These are phyloP conservation scores for Vitis cinerea DNA, from an alignment of 164 flowering plant genomes.

Conservation along the genomic window DNA sequence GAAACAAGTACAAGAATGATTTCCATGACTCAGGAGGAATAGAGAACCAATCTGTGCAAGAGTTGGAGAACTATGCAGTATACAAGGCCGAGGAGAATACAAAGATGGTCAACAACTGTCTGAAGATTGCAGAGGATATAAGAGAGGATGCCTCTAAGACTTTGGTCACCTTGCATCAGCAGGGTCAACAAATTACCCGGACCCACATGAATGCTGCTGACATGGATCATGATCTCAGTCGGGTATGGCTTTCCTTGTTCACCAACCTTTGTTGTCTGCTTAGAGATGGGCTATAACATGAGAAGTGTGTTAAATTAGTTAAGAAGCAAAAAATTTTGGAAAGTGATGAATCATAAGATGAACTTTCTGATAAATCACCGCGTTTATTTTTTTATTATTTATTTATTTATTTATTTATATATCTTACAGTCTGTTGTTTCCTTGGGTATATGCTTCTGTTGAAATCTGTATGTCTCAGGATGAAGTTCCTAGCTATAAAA, in stretches of 20 bases:
- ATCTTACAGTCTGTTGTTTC: too few relatives aligned
- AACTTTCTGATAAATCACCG: too few relatives aligned
- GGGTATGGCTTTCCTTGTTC: conserved; percentile 40
- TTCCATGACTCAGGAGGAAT: conserved; percentile 69
- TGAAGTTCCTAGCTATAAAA: too few relatives aligned
- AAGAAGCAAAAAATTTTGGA: too few relatives aligned
- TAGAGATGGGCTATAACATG: not conserved
- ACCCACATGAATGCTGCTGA: conserved; percentile 56
- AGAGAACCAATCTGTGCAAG: conserved; percentile 61
- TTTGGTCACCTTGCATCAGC: conserved; percentile 60
- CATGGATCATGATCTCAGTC: conserved; percentile 66
- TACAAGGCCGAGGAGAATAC: conserved; percentile 79
- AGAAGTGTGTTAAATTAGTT: too few relatives aligned
- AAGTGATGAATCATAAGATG: too few relatives aligned
- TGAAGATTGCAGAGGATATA: conserved; percentile 69
- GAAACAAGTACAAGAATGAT: conserved; percentile 59
- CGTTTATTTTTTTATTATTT: too few relatives aligned
- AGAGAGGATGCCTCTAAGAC: conserved; percentile 66
- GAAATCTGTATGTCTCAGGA: too few relatives aligned
- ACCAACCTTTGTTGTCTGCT: not conserved
- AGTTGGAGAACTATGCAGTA: conserved; percentile 61
- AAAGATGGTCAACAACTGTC: conserved; percentile 47
- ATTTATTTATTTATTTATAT: too few relatives aligned
- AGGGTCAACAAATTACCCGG: conserved; percentile 72
- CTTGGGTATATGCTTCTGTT: too few relatives aligned